Evolutionary conservation across 148 eudicot species (phyloP).

Genomic region (Silene conica): DNA sequence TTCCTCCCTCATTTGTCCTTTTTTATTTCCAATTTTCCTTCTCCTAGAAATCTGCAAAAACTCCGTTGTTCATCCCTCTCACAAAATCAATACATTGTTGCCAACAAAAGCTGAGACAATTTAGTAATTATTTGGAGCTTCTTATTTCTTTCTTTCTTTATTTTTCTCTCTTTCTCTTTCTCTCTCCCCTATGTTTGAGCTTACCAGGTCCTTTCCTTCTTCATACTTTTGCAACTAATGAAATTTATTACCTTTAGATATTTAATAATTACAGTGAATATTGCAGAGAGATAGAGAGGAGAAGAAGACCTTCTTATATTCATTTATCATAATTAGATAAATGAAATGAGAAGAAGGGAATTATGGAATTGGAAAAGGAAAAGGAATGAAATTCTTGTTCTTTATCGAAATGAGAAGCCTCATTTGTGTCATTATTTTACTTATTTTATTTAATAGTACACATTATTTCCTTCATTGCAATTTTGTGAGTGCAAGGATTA

Average conservation of each 20-base stretch:
- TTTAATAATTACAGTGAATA: not conserved
- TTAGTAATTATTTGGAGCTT: no score
- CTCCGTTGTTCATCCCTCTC: no score
- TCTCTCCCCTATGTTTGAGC: not conserved
- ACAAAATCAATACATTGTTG: no score
- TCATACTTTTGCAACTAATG: not conserved
- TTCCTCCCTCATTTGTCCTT: no score
- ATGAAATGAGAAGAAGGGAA: slow-evolving; percentile 40
- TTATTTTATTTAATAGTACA: slow-evolving; percentile 25
- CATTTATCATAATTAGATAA: not conserved
- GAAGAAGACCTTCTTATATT: not conserved
- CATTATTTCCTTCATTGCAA: slow-evolving; percentile 30
- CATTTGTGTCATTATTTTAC: slow-evolving; percentile 24
- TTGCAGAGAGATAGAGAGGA: slow-evolving; percentile 11
- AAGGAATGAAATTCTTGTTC: slow-evolving; percentile 14
- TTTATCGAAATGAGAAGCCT: slow-evolving; percentile 30
- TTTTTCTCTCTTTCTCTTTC: not conserved
- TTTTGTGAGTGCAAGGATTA: slow-evolving; percentile 26
- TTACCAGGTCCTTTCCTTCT: not conserved
- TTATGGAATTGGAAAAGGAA: slow-evolving; percentile 29
- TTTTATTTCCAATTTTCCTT: no score
- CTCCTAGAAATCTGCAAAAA: no score
- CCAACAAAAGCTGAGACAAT: no score
- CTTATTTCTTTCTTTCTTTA: no score
- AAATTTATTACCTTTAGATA: not conserved